These are phyloP conservation scores for Anethum foeniculum DNA, from an alignment of 140 eudicot species.

Conservation along the genomic window DNA sequence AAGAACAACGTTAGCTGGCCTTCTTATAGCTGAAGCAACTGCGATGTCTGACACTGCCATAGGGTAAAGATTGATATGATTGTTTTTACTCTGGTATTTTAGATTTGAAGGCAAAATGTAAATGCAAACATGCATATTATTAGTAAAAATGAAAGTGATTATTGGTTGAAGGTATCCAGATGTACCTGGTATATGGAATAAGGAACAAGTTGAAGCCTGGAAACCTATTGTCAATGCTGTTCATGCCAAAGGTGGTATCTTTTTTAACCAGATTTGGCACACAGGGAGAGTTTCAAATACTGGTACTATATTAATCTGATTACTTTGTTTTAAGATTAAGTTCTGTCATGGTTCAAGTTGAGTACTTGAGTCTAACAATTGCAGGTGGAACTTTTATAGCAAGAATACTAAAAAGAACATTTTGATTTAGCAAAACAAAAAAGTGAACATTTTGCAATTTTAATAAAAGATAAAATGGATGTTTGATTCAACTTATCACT, in stretches of 20 bases:
- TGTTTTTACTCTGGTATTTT: not conserved
- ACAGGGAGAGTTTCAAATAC: slow-evolving; percentile 15
- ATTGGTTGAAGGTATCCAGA: slow-evolving; percentile 28
- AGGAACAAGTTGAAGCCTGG: slow-evolving; percentile 15
- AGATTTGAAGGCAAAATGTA: not conserved
- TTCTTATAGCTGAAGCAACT: not conserved
- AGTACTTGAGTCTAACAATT: too few relatives aligned
- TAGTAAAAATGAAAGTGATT: not conserved
- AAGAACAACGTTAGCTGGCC: not conserved
- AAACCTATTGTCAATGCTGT: slow-evolving; percentile 7
- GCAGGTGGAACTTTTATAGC: not conserved
- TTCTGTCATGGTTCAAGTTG: too few relatives aligned
- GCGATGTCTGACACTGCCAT: not conserved
- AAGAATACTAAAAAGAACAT: not conserved
- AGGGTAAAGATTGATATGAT: not conserved
- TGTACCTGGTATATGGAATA: slow-evolving; percentile 31
- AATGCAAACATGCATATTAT: not conserved
- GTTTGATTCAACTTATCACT: not conserved
- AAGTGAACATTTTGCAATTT: not conserved
- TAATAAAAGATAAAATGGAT: not conserved
- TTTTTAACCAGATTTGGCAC: not conserved
- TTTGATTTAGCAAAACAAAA: too few relatives aligned
- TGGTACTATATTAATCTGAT: not conserved
- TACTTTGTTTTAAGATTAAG: not conserved
- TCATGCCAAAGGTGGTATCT: slow-evolving; percentile 7